Evolutionary conservation across 495 filamentous ascomycete species (phyloP).

Genomic region (Xylaria acuta): DNA sequence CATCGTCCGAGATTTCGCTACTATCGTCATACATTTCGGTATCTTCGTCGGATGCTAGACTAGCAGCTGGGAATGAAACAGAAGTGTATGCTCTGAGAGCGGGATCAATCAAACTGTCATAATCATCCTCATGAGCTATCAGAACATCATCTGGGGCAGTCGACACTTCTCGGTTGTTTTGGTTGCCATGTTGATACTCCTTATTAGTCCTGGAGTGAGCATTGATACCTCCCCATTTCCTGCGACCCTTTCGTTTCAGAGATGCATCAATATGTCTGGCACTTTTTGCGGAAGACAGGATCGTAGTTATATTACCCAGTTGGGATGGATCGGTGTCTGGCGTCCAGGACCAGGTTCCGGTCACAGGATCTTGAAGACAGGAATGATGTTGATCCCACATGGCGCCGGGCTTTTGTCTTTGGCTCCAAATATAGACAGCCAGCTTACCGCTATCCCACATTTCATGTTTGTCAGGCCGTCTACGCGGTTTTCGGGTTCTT

Average conservation of each 20-base stretch:
- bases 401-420: slow-evolving; percentile 32
- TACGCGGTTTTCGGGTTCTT: slow-evolving; percentile 27
- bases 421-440: slow-evolving; percentile 40
- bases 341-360: slow-evolving; percentile 35
- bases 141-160: neutral
- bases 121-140: neutral
- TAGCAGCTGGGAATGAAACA: slow-evolving; percentile 25
- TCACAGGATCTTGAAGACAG: slow-evolving; percentile 35
- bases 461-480: slow-evolving; percentile 33
- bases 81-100: neutral
- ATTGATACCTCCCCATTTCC: neutral
- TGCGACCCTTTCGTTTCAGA: slow-evolving; percentile 22
- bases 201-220: neutral
- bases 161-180: neutral
- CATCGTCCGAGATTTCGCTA: slow-evolving; percentile 15
- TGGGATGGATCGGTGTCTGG: slow-evolving; percentile 24
- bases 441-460: slow-evolving; percentile 37
- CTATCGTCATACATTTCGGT: slow-evolving; percentile 21
- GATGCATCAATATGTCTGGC: slow-evolving; percentile 25
- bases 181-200: neutral
- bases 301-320: slow-evolving; percentile 22
- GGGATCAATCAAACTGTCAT: slow-evolving; percentile 4
- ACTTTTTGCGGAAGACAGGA: slow-evolving; percentile 33
- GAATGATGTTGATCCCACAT: slow-evolving; percentile 34
- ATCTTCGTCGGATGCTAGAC: slow-evolving; percentile 30